phyloP scores from a whole-genome alignment of 225 moss, liverwort and hornwort species.

The Pseudisothecium myosuroides region DNA sequence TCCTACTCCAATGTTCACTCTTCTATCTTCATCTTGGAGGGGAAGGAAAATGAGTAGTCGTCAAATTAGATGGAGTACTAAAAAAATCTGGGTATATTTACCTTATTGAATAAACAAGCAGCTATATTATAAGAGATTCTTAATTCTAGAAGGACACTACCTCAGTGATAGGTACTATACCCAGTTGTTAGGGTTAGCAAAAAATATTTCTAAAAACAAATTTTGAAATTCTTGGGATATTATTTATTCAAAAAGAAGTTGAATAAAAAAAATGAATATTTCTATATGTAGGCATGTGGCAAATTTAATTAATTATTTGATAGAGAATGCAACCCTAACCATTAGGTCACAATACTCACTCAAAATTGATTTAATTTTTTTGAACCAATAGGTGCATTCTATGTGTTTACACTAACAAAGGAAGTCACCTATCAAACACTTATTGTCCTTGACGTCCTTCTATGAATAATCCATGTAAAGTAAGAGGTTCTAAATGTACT shows the following conservation, averaged over 20 bases:
- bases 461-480: not conserved
- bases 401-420: fast-evolving
- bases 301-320: not conserved
- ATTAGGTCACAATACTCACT: fast-evolving
- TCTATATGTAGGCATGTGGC: not conserved
- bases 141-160: not conserved
- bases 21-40: not conserved
- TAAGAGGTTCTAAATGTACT: too few species aligned
- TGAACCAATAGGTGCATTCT: too few species aligned
- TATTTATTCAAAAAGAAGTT: not conserved
- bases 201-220: too few species aligned
- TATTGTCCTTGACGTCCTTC: not conserved
- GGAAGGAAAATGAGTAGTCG: not conserved
- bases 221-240: too few species aligned
- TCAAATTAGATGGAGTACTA: not conserved
- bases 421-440: too few species aligned
- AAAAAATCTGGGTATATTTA: not conserved
- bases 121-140: not conserved
- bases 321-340: fast-evolving
- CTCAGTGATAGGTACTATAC: not conserved
- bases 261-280: fast-evolving
- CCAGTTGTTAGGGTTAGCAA: too few species aligned
- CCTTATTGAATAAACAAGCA: not conserved
- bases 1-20: fast-evolving
- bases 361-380: not conserved